Evolutionary conservation across 225 moss, liverwort and hornwort genomes (phyloP).

Genomic region (Physcomitrium patens): DNA sequence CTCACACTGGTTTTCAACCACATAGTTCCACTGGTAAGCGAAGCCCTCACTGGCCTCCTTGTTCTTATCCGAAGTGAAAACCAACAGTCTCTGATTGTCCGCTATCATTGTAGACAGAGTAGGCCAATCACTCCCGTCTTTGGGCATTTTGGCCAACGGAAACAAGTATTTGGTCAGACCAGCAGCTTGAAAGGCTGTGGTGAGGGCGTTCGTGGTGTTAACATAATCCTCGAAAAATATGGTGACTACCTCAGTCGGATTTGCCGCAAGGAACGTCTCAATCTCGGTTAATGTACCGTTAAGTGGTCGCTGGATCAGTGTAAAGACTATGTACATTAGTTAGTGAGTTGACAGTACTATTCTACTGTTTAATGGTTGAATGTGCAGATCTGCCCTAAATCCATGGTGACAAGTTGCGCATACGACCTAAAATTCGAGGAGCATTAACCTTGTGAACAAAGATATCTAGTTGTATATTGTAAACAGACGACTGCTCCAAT

Average conservation of each 20-base stretch:
- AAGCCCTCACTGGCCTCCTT: slow-evolving; percentile 55
- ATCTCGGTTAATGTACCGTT: slow-evolving; percentile 69
- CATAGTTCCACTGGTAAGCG: slow-evolving; percentile 62
- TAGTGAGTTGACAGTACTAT: slow-evolving; percentile 5
- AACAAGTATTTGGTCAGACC: slow-evolving; percentile 74
- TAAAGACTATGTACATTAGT: slow-evolving; percentile 15
- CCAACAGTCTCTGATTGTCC: slow-evolving; percentile 58
- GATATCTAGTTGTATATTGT: too few relatives aligned
- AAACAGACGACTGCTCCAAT: neutral
- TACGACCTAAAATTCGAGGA: too few relatives aligned
- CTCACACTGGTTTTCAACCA: slow-evolving; percentile 67
- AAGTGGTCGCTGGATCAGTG: slow-evolving; percentile 68
- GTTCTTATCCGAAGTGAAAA: slow-evolving; percentile 48
- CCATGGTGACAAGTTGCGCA: too few relatives aligned
- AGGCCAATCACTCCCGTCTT: slow-evolving; percentile 81
- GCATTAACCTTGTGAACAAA: too few relatives aligned
- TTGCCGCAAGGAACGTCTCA: slow-evolving; percentile 65
- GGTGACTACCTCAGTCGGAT: slow-evolving; percentile 89
- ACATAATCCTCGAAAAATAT: slow-evolving; percentile 94
- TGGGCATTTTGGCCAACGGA: slow-evolving; percentile 84
- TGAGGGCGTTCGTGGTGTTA: slow-evolving; percentile 64
- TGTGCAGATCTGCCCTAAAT: neutral
- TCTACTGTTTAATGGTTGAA: neutral
- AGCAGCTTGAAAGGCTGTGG: slow-evolving; percentile 69
- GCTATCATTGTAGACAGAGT: slow-evolving; percentile 70